A percentile compares a stretch with the other conserved stretches of the same genome.
These are phyloP conservation scores for Populus alba DNA, from an alignment of 345 rosid genomes.

Conservation along the genomic window DNA sequence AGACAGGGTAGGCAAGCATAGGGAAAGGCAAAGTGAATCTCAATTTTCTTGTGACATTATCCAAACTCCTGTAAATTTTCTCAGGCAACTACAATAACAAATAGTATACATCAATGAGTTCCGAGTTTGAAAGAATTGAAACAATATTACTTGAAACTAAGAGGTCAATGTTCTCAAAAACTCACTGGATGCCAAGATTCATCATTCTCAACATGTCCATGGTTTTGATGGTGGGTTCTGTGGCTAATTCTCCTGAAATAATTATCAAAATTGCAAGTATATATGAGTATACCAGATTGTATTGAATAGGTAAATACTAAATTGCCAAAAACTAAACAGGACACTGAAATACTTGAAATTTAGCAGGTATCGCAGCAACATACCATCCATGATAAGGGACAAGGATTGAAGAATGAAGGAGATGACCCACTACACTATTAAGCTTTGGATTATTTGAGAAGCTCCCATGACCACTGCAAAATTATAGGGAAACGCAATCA, in stretches of 20 bases:
- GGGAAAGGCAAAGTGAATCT: conserved; percentile 86
- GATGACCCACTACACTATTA: conserved; percentile 78
- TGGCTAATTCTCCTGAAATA: conserved; percentile 85
- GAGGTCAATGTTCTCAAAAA: neutral
- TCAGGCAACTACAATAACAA: conserved; percentile 57
- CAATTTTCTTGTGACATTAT: conserved; percentile 40
- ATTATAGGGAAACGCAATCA: conserved; percentile 5
- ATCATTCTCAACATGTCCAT: conserved; percentile 91
- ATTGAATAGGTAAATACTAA: neutral
- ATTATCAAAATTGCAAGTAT: neutral
- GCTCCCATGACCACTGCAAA: conserved; percentile 87
- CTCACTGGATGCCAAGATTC: conserved; percentile 94
- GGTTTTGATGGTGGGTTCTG: conserved; percentile 93
- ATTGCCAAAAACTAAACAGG: neutral
- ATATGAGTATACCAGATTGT: neutral
- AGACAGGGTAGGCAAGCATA: conserved; percentile 87
- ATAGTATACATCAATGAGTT: neutral
- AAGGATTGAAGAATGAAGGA: conserved; percentile 83
- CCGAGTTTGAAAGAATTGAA: neutral
- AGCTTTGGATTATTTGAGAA: conserved; percentile 66
- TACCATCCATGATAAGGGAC: conserved; percentile 98
- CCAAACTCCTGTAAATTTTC: conserved; percentile 62
- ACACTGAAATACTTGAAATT: neutral
- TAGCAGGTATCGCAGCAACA: conserved; percentile 20
- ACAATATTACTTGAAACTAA: neutral